These are phyloP conservation scores for Cordyceps javanica DNA, from an alignment of 2,329 filamentous ascomycete genomes.

Conservation along the genomic window DNA sequence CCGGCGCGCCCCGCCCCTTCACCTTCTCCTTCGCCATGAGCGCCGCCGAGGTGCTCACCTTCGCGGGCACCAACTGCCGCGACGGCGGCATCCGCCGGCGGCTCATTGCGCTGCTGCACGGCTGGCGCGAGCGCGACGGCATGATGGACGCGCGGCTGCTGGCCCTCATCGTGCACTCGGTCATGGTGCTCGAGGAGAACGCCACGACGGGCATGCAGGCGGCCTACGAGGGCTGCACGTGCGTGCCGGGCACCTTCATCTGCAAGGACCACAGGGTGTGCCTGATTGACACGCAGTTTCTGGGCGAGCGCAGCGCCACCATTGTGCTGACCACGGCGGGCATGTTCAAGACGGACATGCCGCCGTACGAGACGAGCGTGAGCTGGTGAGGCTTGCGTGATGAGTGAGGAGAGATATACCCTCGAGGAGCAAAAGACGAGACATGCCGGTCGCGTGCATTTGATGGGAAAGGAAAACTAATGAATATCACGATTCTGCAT, in stretches of 20 bases:
- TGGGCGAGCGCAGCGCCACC: background rate
- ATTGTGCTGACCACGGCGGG: slow-evolving; percentile 2
- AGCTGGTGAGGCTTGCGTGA: background rate
- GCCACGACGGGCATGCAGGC: background rate
- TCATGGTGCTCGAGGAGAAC: slow-evolving; percentile 9
- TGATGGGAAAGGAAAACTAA: background rate
- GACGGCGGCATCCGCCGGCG: background rate
- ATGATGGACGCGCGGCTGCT: slow-evolving; percentile 1
- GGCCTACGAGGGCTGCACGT: background rate
- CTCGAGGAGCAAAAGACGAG: background rate
- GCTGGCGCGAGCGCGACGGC: slow-evolving; percentile 1
- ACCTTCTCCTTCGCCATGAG: slow-evolving; percentile 1
- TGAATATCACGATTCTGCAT: background rate
- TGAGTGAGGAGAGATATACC: background rate
- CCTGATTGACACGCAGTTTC: slow-evolving; percentile 3
- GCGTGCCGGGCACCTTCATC: background rate
- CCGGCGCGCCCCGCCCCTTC: background rate
- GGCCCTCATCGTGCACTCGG: background rate
- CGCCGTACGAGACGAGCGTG: background rate
- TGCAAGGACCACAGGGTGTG: background rate
- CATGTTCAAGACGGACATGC: background rate
- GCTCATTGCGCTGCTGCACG: background rate
- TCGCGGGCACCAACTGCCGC: background rate
- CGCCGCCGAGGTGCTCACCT: background rate
- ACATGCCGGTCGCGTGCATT: background rate